phyloP scores from a whole-genome alignment of 2,329 filamentous ascomycete genomes.

The Verticillium dahliae region DNA sequence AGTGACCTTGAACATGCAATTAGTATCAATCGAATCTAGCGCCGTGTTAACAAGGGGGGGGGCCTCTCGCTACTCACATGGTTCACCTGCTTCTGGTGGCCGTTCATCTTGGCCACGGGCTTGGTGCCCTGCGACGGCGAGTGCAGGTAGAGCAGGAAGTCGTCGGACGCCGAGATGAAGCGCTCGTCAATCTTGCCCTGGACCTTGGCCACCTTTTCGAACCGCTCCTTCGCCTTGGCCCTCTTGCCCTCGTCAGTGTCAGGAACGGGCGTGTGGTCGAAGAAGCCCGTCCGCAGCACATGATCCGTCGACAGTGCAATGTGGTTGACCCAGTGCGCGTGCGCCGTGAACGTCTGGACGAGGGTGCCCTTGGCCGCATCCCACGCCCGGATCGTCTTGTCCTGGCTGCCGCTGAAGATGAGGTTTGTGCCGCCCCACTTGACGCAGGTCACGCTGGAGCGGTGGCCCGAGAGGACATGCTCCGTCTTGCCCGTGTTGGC shows the following conservation, averaged over 20 bases:
- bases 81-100: conserved; percentile 95
- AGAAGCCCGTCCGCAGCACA: conserved; percentile 76
- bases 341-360: conserved; percentile 69
- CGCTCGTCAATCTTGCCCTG: conserved; percentile 74
- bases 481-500: conserved; percentile 73
- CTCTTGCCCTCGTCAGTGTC: conserved; percentile 63
- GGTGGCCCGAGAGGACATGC: conserved; percentile 80
- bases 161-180: conserved; percentile 84
- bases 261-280: conserved; percentile 72
- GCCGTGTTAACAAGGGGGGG: not conserved
- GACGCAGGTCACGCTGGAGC: conserved; percentile 81
- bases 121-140: conserved; percentile 73
- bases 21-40: not conserved
- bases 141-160: conserved; percentile 97
- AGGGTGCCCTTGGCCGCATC: conserved; percentile 72
- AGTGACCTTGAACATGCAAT: conserved; percentile 37
- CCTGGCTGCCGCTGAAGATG: conserved; percentile 81
- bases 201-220: conserved; percentile 76
- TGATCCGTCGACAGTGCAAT: conserved; percentile 91
- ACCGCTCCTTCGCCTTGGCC: conserved; percentile 70
- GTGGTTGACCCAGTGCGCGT: conserved; percentile 95
- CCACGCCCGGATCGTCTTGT: conserved; percentile 92
- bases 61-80: conserved; percentile 41
- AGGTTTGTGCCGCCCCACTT: conserved; percentile 87
- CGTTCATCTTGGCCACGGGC: conserved; percentile 80